Conservation (phyloP, 2,329 filamentous ascomycete species). For the Epichloe amarillans region DNA sequence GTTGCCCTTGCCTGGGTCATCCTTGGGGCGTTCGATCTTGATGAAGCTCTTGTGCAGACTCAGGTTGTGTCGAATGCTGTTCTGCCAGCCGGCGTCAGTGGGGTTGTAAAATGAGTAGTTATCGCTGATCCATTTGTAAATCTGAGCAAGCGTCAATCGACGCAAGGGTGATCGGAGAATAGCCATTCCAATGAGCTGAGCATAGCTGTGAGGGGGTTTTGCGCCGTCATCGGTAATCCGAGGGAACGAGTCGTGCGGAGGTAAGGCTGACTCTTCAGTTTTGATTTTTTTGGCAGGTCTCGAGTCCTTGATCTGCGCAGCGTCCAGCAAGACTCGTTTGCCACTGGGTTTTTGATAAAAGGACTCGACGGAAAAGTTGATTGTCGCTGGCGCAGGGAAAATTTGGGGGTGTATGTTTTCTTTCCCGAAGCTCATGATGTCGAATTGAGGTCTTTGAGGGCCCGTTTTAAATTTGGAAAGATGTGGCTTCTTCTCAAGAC, state of each 20-base stretch:
- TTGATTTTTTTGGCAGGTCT: slow-evolving; percentile 52
- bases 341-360: slow-evolving; percentile 38
- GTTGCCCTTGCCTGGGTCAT: slow-evolving; percentile 93
- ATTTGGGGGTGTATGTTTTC: slow-evolving; percentile 42
- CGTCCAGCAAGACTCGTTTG: slow-evolving; percentile 57
- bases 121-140: slow-evolving; percentile 99
- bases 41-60: slow-evolving; percentile 94
- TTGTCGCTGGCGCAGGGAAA: slow-evolving; percentile 33
- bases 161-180: slow-evolving; percentile 76
- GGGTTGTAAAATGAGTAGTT: slow-evolving; percentile 79
- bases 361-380: slow-evolving; percentile 37
- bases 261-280: slow-evolving; percentile 42
- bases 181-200: slow-evolving; percentile 90
- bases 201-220: slow-evolving; percentile 94
- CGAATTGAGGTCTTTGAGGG: slow-evolving; percentile 37
- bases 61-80: slow-evolving; percentile 96
- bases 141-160: slow-evolving; percentile 79
- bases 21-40: slow-evolving; percentile 90
- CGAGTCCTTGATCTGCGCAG: slow-evolving; percentile 57
- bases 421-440: slow-evolving; percentile 33
- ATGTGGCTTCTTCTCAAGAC: slow-evolving; percentile 52
- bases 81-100: slow-evolving; percentile 88
- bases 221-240: slow-evolving; percentile 69
- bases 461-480: slow-evolving; percentile 46
- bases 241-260: slow-evolving; percentile 69